Evolutionary conservation across 495 filamentous ascomycete genomes (phyloP), one percentile per base, ranked within the genome.

Genomic region (Lasiosphaeriaceae sp.): DNA sequence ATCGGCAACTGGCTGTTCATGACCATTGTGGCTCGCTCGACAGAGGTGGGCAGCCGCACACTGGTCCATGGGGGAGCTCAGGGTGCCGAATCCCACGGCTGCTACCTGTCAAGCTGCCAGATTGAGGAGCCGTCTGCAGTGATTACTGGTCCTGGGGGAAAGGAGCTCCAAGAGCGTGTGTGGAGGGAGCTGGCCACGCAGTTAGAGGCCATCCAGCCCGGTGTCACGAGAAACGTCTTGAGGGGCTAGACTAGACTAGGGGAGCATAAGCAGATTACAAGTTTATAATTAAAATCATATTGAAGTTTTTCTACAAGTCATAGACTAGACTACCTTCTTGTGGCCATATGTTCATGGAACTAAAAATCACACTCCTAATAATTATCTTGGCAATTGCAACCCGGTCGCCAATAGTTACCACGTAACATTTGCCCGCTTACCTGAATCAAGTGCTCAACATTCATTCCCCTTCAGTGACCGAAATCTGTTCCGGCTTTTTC

Each of bases 121-220:
- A 64, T 74, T 5, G 12, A 17, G 12, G 47, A 55, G 45, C 52
- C 51, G 11, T 12, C 0, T 0, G 12, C 21, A 23, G 1, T 55
- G 6, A 47, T 50, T 0, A 54, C 19, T 2, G 26, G 52, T 5
- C n/a, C 22, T 11, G 52, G 43, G 20, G 52, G 57, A 0, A 11
- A 1, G 1, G 39, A 22, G n/a, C 12, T 47, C 22, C 57, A 60
- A 37, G 52, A 35, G 24, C 73, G 70, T 64, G 70, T 87, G 8
- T 80, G 83, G 74, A 56, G 57, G n/a, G 81, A 87, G 67, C 26
- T 85, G 9, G 65, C 66, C 16, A 58, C 54, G 21, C 80, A 84
- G 47, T 26, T 84, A 39, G 79, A 81, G 57, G 72, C 62, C 31
- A 67, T 82, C 20, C 4, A 50, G 50, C 23, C 67, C 66, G 60